A percentile compares a stretch with the other conserved stretches of the same genome.
These are phyloP conservation scores for Hevea brasiliensis DNA, from an alignment of 345 rosid species.

Conservation along the genomic window DNA sequence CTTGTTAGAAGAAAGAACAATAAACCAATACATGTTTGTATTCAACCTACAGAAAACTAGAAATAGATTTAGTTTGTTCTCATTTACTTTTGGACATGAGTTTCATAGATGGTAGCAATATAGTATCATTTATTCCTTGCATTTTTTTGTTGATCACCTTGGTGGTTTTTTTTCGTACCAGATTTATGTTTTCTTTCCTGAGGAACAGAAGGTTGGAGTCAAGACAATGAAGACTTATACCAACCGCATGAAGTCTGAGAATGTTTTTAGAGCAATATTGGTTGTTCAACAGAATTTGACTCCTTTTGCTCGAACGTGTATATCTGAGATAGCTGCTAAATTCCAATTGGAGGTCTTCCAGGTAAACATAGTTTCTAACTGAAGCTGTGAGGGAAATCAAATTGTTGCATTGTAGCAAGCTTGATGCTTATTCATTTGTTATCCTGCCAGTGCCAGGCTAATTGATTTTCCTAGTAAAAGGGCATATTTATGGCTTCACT, in stretches of 20 bases:
- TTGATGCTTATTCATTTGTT: not conserved
- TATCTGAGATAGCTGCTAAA: slow-evolving; percentile 62
- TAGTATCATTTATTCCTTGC: not conserved
- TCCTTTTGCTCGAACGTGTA: slow-evolving; percentile 77
- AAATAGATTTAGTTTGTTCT: not conserved
- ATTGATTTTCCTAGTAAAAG: too few relatives aligned
- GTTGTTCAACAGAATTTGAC: slow-evolving; percentile 82
- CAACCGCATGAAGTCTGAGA: slow-evolving; percentile 78
- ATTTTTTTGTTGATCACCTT: not conserved
- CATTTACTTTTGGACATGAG: not conserved
- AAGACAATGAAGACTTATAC: slow-evolving; percentile 91
- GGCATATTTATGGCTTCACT: too few relatives aligned
- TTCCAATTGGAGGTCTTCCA: slow-evolving; percentile 85
- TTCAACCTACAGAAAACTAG: not conserved
- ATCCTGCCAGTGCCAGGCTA: not conserved
- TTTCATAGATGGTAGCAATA: not conserved
- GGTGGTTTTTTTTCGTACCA: slow-evolving; percentile 18
- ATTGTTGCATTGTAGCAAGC: not conserved
- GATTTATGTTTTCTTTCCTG: slow-evolving; percentile 88
- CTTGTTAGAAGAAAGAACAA: not conserved
- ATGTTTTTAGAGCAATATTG: slow-evolving; percentile 73
- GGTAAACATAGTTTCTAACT: slow-evolving; percentile 34
- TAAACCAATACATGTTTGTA: not conserved
- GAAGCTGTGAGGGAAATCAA: not conserved
- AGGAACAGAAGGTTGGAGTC: slow-evolving; percentile 78